Evolutionary conservation across 768 basidiomycete species (phyloP).

Genomic region (Tricholoma saponaceum): DNA sequence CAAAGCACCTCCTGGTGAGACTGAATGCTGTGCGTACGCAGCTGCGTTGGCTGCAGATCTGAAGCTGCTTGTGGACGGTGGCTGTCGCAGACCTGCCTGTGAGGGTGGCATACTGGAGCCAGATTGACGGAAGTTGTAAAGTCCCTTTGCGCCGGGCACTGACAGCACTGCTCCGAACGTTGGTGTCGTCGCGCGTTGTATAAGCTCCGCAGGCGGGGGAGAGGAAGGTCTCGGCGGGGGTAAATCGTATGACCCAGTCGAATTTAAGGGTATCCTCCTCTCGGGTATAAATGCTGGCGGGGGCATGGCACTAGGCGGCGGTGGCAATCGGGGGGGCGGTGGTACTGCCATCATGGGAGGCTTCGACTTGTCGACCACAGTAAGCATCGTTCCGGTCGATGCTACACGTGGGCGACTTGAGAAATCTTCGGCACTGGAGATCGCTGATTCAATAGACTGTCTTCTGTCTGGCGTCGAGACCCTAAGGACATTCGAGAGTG

Average conservation of each 20-base stretch:
- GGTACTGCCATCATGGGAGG: constrained; percentile 85
- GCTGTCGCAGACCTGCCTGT: constrained; percentile 60
- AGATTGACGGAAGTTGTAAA: constrained; percentile 51
- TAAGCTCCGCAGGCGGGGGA: constrained; percentile 88
- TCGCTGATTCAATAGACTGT: constrained; percentile 68
- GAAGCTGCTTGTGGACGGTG: constrained; percentile 80
- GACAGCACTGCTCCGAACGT: constrained; percentile 64
- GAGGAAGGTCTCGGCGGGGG: constrained; percentile 89
- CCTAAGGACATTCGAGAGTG: constrained; percentile 36
- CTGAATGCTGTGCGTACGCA: constrained; percentile 43
- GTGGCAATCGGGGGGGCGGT: constrained; percentile 73
- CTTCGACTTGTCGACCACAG: constrained; percentile 67
- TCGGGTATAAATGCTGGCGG: constrained; percentile 80
- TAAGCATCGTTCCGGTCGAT: constrained; percentile 45
- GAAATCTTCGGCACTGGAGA: constrained; percentile 42
- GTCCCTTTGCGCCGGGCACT: constrained; percentile 44
- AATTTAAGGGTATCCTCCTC: constrained; percentile 42
- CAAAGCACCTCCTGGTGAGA: constrained; percentile 36
- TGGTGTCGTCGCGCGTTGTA: constrained; percentile 88
- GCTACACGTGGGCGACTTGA: constrained; percentile 54
- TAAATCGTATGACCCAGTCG: constrained; percentile 45
- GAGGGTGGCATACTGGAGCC: constrained; percentile 77
- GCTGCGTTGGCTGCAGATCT: constrained; percentile 66
- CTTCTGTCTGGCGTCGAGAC: constrained; percentile 62
- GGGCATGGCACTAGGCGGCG: constrained; percentile 66